These are phyloP conservation scores for Xenoacremonium recifei DNA, from an alignment of 2,329 filamentous ascomycete species.

Conservation along the genomic window DNA sequence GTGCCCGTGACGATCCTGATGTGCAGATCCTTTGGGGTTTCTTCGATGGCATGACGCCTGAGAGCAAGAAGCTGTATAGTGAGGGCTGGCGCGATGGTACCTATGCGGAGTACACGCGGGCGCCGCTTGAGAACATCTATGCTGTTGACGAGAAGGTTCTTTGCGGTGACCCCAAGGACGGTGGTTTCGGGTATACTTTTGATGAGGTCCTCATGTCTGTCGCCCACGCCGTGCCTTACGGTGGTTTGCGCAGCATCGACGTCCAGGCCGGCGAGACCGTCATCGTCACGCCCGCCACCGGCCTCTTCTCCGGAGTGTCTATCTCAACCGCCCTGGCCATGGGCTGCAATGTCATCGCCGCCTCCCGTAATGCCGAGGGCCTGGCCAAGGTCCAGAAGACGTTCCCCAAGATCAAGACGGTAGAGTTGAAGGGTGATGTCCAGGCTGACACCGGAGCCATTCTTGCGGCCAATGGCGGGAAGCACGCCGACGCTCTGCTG, in stretches of 20 bases:
- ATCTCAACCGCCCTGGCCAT: constrained; percentile 48
- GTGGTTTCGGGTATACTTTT: constrained; percentile 36
- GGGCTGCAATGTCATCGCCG: constrained; percentile 51
- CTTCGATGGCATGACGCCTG: constrained; percentile 25
- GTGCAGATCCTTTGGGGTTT: constrained; percentile 29
- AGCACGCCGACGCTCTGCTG: constrained; percentile 41
- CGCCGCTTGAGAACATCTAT: constrained; percentile 34
- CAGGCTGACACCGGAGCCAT: constrained; percentile 37
- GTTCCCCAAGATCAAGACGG: constrained; percentile 32
- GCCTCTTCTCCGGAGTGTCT: constrained; percentile 45
- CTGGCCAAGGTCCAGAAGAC: constrained; percentile 29
- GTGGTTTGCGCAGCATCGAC: constrained; percentile 41
- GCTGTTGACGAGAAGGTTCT: constrained; percentile 31
- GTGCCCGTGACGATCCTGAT: constrained; percentile 29
- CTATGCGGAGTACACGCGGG: constrained; percentile 28
- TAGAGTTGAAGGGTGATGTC: constrained; percentile 40
- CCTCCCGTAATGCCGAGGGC: constrained; percentile 41
- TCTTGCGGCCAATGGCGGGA: constrained; percentile 14
- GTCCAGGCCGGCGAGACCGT: constrained; percentile 48
- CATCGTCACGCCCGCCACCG: constrained; percentile 49
- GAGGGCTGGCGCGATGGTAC: constrained; percentile 31
- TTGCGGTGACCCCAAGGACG: constrained; percentile 11
- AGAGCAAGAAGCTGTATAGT: constrained; percentile 24
- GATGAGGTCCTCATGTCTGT: constrained; percentile 38
- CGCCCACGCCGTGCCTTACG: constrained; percentile 39